Base-by-base conservation (phyloP, 805 yeast species). In the Wickerhamiella spandovensis region DNA sequence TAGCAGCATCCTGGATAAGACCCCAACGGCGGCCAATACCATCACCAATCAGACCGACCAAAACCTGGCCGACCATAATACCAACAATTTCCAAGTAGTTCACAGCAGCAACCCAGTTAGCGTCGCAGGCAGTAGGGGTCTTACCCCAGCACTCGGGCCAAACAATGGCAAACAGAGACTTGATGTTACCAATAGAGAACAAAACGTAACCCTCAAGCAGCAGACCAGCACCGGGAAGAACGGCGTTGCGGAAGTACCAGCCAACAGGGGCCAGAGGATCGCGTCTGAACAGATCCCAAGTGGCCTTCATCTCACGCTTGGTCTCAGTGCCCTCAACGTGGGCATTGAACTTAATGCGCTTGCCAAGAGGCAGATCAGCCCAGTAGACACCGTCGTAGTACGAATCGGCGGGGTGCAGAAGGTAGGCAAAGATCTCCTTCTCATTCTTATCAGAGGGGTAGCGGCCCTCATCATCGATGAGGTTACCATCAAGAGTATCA, bases 11-110 rank as follows among this genome's bases (percentile, higher is more conserved):
- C 50, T 74, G 70, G 28, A 78, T 68, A 53, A 79, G 74, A 47
- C 81, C 79, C 72, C 77, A 76, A 57, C 77, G 76, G 54, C 85
- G 70, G 42, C 82, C 81, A 53, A 78, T 63, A 53, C 73, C 72
- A 61, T 79, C 84, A 51, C 79, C 74, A 48, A 75, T 67, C 30
- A 78, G 51, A 30, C 85, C 85, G 54, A 79, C 73, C 17, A 64
- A 57, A 37, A 79, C 73, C 63, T 78, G 84, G 32, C 85, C 85
- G 50, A 75, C 67, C 54, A 79, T 77, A 21, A 81, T 78, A 44
- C 82, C 81, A 37, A 57, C 49, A 38, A 65, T 60, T 54, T 64
- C 67, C 39, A 66, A 56, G 51, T 66, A 66, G 43, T 54, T 56
- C 38, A 66, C 67, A n/a, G 69, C 61, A 32, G 59, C 57, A 28